Conservation (phyloP, 2,329 filamentous ascomycete species). For the Thelonectria discophora region DNA sequence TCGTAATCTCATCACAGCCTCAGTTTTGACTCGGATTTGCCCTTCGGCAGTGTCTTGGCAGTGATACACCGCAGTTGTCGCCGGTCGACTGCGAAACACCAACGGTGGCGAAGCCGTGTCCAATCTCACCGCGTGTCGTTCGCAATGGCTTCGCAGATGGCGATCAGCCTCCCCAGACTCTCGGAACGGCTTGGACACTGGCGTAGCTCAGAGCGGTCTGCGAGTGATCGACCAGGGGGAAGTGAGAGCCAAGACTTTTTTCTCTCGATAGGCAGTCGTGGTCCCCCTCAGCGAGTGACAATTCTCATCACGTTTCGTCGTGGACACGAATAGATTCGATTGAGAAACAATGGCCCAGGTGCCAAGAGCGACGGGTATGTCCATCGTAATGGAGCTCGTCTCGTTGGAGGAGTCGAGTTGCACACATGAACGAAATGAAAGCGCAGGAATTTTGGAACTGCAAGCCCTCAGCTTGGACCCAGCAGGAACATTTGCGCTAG, state of each 20-base stretch:
- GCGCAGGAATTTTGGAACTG: constrained; percentile 7
- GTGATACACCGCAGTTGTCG: constrained; percentile 18
- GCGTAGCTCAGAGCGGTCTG: constrained; percentile 7
- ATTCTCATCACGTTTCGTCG: background rate
- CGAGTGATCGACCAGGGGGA: constrained; percentile 16
- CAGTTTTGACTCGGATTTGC: constrained; percentile 14
- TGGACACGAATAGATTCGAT: background rate
- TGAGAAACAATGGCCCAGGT: background rate
- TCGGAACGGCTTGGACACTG: constrained; percentile 3
- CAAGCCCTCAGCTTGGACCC: background rate
- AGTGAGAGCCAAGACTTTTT: constrained; percentile 17
- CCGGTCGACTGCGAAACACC: constrained; percentile 8
- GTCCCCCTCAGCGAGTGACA: background rate
- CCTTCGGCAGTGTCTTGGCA: background rate
- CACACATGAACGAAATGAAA: constrained; percentile 15
- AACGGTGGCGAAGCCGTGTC: background rate
- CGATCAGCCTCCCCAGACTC: constrained; percentile 1
- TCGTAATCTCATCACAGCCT: constrained; percentile 25
- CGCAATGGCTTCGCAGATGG: background rate
- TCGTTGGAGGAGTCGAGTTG: constrained; percentile 12
- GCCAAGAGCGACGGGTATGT: constrained; percentile 12
- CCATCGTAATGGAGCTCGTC: constrained; percentile 2
- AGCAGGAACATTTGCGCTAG: background rate
- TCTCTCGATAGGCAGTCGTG: background rate
- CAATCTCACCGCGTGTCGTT: constrained; percentile 9